Evolutionary conservation across 352 stramenopile genomes (phyloP), one percentile per base, ranked within the genome.

Genomic region (Pythium chondricola): DNA sequence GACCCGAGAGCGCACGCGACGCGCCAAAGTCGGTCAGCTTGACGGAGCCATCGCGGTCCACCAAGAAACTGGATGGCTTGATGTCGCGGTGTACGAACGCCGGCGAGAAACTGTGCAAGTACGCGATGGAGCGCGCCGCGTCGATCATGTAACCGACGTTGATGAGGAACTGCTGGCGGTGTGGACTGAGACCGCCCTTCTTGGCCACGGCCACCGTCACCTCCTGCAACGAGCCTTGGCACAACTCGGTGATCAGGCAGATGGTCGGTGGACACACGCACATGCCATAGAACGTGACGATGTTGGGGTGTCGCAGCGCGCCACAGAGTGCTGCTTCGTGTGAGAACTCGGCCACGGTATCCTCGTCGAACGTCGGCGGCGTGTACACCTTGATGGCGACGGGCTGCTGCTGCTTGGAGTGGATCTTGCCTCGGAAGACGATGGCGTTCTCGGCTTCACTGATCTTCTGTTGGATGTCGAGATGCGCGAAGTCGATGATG

Each of bases 11-110:
- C 21, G 48, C 68, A 2, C 65, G 54, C 2, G 67, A 71, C 22
- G 74, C 71, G 2, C 76, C 73, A 56, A 88, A 85, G 52, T 88
- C 71, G 2, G 68, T 77, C 16, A 88, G 56, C 43, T 85, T 85
- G 21, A 74, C 64, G 0, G 38, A 51, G 21, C 58, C 46, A 30
- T 72, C 65, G 0, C 30, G 24, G 24, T 61, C 50, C 5, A 88
- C 61, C 3, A 88, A 60, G 32, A 90, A 87, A 45, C 89, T 93
- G 0, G 58, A 56, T 17, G 69, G 69, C 20, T 74, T 74, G 59
- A 81, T 78, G 24, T 81, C 67, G 18, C 69, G 60, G 50, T 81
- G 69, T 25, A 81, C 40, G 31, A 81, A 78, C 3, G 69, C 46
- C 7, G 69, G 69, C 22, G 69, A 71, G 43, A 78, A 78, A 36